Evolutionary conservation across 352 stramenopile species (phyloP).

Genomic region (Proteromonas lacertae): DNA sequence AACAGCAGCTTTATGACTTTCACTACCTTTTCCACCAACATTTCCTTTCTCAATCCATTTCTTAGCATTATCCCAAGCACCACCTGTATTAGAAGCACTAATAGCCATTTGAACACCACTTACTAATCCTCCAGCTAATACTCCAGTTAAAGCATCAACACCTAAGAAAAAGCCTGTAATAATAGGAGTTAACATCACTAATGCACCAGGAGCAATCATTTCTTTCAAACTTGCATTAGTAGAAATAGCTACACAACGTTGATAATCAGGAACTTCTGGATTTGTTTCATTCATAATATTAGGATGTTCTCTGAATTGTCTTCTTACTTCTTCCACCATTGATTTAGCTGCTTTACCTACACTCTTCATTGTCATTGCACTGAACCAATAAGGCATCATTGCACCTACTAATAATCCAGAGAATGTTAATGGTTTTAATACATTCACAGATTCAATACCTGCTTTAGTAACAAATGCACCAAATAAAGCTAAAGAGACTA

Average conservation of each 20-base stretch:
- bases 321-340: slow-evolving; percentile 97
- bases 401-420: slow-evolving; percentile 88
- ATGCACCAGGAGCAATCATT: slow-evolving; percentile 85
- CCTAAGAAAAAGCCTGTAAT: slow-evolving; percentile 88
- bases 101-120: slow-evolving; percentile 89
- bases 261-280: slow-evolving; percentile 38
- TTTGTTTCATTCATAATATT: slow-evolving; percentile 66
- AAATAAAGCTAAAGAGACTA: slow-evolving; percentile 90
- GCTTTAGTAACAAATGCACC: slow-evolving; percentile 79
- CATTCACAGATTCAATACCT: slow-evolving; percentile 47
- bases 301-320: slow-evolving; percentile 93
- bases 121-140: slow-evolving; percentile 71
- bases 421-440: slow-evolving; percentile 85
- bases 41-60: slow-evolving; percentile 94
- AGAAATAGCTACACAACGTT: slow-evolving; percentile 89
- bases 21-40: slow-evolving; percentile 56
- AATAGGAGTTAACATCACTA: slow-evolving; percentile 92
- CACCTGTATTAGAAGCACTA: slow-evolving; percentile 94
- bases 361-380: slow-evolving; percentile 96
- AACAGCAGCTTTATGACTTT: slow-evolving; percentile 85
- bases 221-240: slow-evolving; percentile 86
- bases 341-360: slow-evolving; percentile 84
- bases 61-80: slow-evolving; percentile 98
- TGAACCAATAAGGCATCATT: slow-evolving; percentile 99
- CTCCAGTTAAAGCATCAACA: slow-evolving; percentile 72